Evolutionary conservation across 1,284 basidiomycete species (phyloP).

Genomic region (Melampsora larici-populina): DNA sequence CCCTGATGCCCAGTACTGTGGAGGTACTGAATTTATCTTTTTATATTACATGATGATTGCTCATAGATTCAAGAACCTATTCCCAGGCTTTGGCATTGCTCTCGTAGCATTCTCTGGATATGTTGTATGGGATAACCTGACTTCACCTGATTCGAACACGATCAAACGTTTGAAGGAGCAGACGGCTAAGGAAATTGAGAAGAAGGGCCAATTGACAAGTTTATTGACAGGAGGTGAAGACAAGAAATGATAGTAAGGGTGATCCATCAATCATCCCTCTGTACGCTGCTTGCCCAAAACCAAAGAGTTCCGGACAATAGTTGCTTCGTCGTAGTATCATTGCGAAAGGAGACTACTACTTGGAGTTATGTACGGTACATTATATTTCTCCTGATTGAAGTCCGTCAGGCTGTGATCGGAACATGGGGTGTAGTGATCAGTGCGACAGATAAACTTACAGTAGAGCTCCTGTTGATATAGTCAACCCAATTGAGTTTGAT

Average conservation of each 20-base stretch:
- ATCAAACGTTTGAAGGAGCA: conserved; percentile 33
- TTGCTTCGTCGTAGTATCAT: too few species aligned
- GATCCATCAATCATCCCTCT: too few species aligned
- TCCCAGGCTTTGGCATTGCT: conserved; percentile 88
- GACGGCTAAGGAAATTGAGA: background rate
- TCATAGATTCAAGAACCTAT: conserved; percentile 56
- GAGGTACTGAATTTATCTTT: background rate
- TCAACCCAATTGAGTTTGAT: too few species aligned
- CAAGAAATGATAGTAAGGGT: background rate
- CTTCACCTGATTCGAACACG: conserved; percentile 31
- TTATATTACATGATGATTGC: background rate
- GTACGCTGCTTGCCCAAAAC: too few species aligned
- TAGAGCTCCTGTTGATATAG: too few species aligned
- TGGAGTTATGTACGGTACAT: too few species aligned
- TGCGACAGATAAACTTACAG: too few species aligned
- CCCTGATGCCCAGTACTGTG: background rate
- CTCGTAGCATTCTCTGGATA: conserved; percentile 85
- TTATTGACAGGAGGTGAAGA: background rate
- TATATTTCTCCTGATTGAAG: too few species aligned
- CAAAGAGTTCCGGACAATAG: too few species aligned
- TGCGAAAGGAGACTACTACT: too few species aligned
- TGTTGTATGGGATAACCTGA: conserved; percentile 57
- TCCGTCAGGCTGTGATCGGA: too few species aligned
- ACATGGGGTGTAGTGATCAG: too few species aligned
- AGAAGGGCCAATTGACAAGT: background rate